A percentile compares a stretch with the other conserved stretches of the same genome.
phyloP scores from a whole-genome alignment of 768 basidiomycete species.

The Russula sp. region DNA sequence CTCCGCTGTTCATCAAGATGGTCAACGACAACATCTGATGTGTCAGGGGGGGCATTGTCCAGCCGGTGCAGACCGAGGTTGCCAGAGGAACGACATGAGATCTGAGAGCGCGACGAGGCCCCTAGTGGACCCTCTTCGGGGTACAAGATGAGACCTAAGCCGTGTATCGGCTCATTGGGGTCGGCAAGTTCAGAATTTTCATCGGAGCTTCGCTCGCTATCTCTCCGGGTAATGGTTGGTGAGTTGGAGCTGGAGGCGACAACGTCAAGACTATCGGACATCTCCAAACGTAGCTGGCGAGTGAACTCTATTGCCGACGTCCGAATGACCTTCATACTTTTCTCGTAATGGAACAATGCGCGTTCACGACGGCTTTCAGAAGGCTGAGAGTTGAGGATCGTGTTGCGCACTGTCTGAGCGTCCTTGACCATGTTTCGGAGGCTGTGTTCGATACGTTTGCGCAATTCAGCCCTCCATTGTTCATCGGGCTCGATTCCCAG shows the following conservation, averaged over 20 bases:
- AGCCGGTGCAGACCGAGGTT: slow-evolving; percentile 12
- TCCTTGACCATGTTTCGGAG: slow-evolving; percentile 16
- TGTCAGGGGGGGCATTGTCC: slow-evolving; percentile 5
- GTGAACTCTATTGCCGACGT: slow-evolving; percentile 18
- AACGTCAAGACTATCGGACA: slow-evolving; percentile 13
- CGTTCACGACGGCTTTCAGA: slow-evolving; percentile 7
- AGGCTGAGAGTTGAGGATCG: slow-evolving; percentile 1
- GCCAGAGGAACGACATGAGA: slow-evolving; percentile 16
- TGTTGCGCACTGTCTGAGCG: slow-evolving; percentile 12
- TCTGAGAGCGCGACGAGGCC: slow-evolving; percentile 11
- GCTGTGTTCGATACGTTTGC: slow-evolving; percentile 14
- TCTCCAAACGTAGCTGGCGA: slow-evolving; percentile 11
- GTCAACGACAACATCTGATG: slow-evolving; percentile 16
- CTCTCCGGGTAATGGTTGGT: slow-evolving; percentile 10
- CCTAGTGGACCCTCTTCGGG: slow-evolving; percentile 18
- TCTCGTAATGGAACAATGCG: slow-evolving; percentile 7
- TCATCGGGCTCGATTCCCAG: slow-evolving; percentile 19
- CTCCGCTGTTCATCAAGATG: slow-evolving; percentile 18
- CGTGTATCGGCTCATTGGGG: slow-evolving; percentile 33
- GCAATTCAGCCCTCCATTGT: slow-evolving; percentile 16
- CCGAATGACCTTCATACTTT: slow-evolving; percentile 17
- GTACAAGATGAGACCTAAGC: slow-evolving; percentile 29
- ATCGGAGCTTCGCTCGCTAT: not conserved
- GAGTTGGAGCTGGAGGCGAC: slow-evolving; percentile 8
- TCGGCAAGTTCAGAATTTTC: slow-evolving; percentile 4